These are phyloP conservation scores for Micractinium conductrix DNA, from an alignment of 139 green algal genomes.

Conservation along the genomic window DNA sequence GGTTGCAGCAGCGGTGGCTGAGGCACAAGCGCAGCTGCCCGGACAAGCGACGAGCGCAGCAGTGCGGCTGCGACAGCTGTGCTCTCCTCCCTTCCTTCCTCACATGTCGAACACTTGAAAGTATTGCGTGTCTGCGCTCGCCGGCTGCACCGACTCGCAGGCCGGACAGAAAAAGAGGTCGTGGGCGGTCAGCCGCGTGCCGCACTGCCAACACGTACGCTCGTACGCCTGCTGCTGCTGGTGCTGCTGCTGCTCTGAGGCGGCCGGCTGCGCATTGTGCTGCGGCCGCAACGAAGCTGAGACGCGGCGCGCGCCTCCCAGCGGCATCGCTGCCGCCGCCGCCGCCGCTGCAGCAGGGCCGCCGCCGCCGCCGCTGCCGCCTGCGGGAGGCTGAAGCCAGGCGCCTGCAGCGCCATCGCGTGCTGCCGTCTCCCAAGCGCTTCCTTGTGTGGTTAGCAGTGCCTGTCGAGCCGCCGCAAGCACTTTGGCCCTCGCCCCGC, in stretches of 20 bases:
- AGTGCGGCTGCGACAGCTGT: no score
- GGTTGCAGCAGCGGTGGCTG: no score
- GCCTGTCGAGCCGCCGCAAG: slow-evolving; percentile 4
- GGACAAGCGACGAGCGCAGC: no score
- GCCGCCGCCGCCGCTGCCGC: background rate
- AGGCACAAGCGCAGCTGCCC: no score
- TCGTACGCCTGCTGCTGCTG: slow-evolving; percentile 1
- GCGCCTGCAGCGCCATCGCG: background rate
- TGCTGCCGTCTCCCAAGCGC: background rate
- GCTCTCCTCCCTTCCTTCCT: slow-evolving; percentile 3
- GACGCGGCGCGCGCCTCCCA: background rate
- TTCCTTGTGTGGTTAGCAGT: background rate
- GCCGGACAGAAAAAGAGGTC: slow-evolving; percentile 19
- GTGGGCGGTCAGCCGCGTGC: background rate
- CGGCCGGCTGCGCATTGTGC: background rate
- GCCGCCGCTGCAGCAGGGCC: no score
- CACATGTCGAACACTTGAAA: slow-evolving; percentile 48
- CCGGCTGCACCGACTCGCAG: slow-evolving; percentile 19
- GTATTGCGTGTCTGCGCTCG: slow-evolving; percentile 16
- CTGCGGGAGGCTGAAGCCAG: background rate
- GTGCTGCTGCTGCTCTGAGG: background rate
- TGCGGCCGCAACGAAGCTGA: background rate
- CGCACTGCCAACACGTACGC: slow-evolving; percentile 46
- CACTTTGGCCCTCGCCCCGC: background rate
- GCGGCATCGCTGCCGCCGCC: background rate